Evolutionary conservation across 2,329 filamentous ascomycete genomes (phyloP).

Genomic region (Ramularia collo-cygni): DNA sequence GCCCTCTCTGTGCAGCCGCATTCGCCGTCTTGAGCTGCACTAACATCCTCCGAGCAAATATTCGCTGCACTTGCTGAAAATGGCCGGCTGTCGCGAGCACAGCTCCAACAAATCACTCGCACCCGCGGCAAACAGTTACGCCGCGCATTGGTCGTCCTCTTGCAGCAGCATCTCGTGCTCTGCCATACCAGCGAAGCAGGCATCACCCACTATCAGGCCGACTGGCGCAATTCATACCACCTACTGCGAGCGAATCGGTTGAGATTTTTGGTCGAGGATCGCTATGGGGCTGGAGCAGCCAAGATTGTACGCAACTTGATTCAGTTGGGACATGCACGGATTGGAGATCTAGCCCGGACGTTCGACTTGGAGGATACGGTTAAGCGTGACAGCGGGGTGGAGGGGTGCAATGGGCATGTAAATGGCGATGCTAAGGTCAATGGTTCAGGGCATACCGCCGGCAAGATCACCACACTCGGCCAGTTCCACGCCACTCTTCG

Average conservation of each 20-base stretch:
- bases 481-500: conserved; percentile 41
- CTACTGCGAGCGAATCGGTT: conserved; percentile 77
- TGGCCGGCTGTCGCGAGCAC: conserved; percentile 66
- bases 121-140: conserved; percentile 69
- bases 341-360: conserved; percentile 62
- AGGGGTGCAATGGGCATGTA: conserved; percentile 19
- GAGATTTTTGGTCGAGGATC: conserved; percentile 63
- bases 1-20: conserved; percentile 29
- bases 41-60: conserved; percentile 58
- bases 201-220: conserved; percentile 72
- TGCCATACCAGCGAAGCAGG: conserved; percentile 46
- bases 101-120: conserved; percentile 64
- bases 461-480: conserved; percentile 31
- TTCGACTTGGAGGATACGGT: conserved; percentile 40
- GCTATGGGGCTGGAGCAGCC: conserved; percentile 67
- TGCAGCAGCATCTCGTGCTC: conserved; percentile 71
- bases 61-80: conserved; percentile 70
- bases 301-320: conserved; percentile 69
- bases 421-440: conserved; percentile 15
- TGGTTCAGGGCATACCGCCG: conserved; percentile 1
- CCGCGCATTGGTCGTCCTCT: conserved; percentile 73
- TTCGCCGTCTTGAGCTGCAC: conserved; percentile 3
- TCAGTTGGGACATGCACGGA: conserved; percentile 67
- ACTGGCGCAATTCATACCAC: conserved; percentile 72
- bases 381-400: conserved; percentile 26